Percentiles rank a stretch among this genome's conserved stretches.
phyloP scores from a whole-genome alignment of 805 yeast genomes.

The Zygosaccharomyces bisporus region DNA sequence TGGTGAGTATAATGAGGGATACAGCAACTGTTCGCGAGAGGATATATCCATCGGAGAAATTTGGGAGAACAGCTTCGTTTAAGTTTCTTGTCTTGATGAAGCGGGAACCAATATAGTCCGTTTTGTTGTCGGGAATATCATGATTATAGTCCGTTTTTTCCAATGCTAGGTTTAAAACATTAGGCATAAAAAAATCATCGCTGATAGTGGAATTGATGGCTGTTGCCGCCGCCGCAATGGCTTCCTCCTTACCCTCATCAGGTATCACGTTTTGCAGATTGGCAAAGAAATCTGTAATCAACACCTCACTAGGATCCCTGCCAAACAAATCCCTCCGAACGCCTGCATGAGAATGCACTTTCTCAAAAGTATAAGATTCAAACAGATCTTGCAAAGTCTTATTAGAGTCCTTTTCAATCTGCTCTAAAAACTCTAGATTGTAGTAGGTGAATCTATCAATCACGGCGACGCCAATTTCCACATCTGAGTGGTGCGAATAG shows the following conservation, averaged over 20 bases:
- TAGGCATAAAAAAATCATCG: conserved; percentile 11
- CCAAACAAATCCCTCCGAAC: conserved; percentile 74
- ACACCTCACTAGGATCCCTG: conserved; percentile 57
- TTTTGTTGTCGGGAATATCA: not conserved
- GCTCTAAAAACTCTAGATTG: conserved; percentile 83
- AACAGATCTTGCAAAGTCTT: conserved; percentile 79
- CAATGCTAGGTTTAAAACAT: conserved; percentile 19
- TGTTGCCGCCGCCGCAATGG: not conserved
- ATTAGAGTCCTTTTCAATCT: conserved; percentile 69
- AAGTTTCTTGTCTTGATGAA: conserved; percentile 8
- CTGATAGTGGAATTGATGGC: conserved; percentile 1
- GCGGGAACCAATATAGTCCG: not conserved
- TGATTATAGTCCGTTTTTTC: conserved; percentile 10
- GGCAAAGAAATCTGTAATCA: conserved; percentile 91
- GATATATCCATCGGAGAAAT: not conserved
- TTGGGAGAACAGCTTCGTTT: not conserved
- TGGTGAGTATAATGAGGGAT: not conserved
- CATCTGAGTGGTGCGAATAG: conserved; percentile 93
- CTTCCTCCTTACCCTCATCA: conserved; percentile 54
- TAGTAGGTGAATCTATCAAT: conserved; percentile 94
- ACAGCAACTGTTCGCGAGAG: not conserved
- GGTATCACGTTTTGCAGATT: conserved; percentile 75
- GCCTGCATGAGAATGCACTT: conserved; percentile 92
- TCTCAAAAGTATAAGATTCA: conserved; percentile 76
- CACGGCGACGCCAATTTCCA: conserved; percentile 95